Conservation (phyloP, 2,329 filamentous ascomycete genomes). For the Ceratocystis destructans region DNA sequence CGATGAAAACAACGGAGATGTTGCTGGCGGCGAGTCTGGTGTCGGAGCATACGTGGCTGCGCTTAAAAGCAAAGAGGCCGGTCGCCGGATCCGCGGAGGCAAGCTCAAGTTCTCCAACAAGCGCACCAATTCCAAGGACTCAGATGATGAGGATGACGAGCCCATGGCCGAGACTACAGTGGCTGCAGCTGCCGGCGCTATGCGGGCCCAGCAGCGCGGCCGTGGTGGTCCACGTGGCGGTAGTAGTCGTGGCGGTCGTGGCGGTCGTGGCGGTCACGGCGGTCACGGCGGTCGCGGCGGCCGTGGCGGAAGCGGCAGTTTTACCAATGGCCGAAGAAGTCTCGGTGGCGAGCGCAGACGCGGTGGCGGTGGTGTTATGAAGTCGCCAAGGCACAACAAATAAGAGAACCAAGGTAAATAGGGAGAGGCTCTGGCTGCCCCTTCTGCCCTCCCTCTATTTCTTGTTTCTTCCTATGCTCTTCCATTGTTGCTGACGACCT, state of each 20-base stretch:
- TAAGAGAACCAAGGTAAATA: background rate
- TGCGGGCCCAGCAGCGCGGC: conserved; percentile 19
- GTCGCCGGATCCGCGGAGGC: conserved; percentile 49
- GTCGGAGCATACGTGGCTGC: conserved; percentile 58
- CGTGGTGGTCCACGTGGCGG: conserved; percentile 23
- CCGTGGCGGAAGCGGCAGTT: conserved; percentile 35
- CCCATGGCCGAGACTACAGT: conserved; percentile 39
- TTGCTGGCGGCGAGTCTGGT: conserved; percentile 39
- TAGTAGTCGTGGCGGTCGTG: conserved; percentile 27
- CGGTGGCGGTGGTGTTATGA: conserved; percentile 29
- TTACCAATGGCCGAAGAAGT: conserved; percentile 34
- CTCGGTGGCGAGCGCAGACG: conserved; percentile 37
- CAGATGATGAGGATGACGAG: conserved; percentile 36
- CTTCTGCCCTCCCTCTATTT: background rate
- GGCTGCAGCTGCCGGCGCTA: conserved; percentile 4
- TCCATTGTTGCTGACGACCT: conserved; percentile 6
- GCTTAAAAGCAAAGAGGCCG: conserved; percentile 52
- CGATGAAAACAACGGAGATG: conserved; percentile 33
- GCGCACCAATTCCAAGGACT: conserved; percentile 33
- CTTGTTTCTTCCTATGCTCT: conserved; percentile 4
- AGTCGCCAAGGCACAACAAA: conserved; percentile 23
- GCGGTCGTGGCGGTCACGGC: conserved; percentile 25
- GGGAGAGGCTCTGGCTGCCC: background rate
- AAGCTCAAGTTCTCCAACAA: conserved; percentile 60
- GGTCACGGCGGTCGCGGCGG: conserved; percentile 25